Conservation (phyloP, 495 filamentous ascomycete species). For the Penicillium paxilli region DNA sequence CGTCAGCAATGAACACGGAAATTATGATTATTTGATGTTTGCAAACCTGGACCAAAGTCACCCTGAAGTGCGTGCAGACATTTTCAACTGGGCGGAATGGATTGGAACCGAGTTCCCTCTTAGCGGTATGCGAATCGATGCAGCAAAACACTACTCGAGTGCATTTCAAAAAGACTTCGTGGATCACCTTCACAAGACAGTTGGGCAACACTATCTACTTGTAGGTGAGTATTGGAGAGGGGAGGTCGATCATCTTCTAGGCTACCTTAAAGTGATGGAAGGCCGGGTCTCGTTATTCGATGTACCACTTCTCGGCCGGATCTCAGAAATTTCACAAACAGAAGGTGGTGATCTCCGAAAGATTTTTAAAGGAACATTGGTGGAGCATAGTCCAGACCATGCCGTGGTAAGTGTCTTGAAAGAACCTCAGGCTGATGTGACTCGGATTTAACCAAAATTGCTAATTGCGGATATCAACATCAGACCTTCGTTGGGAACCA, state of each 20-base stretch:
- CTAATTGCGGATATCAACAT: constrained; percentile 1
- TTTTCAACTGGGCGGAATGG: constrained; percentile 69
- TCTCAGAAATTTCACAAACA: constrained; percentile 52
- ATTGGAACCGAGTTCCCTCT: constrained; percentile 58
- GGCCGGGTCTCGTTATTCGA: constrained; percentile 68
- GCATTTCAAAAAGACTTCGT: constrained; percentile 64
- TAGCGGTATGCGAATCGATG: constrained; percentile 70
- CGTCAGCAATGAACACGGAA: constrained; percentile 67
- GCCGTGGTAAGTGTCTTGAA: constrained; percentile 61
- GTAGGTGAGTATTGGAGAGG: constrained; percentile 76
- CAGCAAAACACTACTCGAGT: constrained; percentile 69
- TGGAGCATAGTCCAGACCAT: constrained; percentile 55
- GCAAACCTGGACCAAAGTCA: constrained; percentile 68
- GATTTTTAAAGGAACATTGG: constrained; percentile 62
- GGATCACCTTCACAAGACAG: constrained; percentile 45
- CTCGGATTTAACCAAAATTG: too few relatives aligned
- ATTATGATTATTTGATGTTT: constrained; percentile 72
- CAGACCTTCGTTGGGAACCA: constrained; percentile 49
- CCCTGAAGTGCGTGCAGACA: constrained; percentile 63
- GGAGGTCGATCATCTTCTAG: constrained; percentile 52
- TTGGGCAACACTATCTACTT: constrained; percentile 59
- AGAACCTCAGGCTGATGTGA: too few relatives aligned
- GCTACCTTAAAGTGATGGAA: constrained; percentile 61
- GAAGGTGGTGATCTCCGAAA: constrained; percentile 59
- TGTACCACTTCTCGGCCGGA: constrained; percentile 65